These are phyloP conservation scores for Chlamydomonas urium DNA, from an alignment of 139 green algal genomes.

Conservation along the genomic window DNA sequence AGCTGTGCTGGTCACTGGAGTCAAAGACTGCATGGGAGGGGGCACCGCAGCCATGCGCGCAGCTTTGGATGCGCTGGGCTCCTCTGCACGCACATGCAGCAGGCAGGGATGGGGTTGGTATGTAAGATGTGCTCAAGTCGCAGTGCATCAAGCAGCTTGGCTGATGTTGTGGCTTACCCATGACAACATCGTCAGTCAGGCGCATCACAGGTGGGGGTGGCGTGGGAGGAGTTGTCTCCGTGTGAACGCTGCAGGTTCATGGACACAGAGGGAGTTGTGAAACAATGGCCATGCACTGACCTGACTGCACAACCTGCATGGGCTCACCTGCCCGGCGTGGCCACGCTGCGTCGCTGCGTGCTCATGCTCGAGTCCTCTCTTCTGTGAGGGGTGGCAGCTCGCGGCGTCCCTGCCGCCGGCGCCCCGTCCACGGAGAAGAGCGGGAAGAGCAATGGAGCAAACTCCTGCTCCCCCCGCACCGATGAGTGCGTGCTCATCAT, in stretches of 20 bases:
- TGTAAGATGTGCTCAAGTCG: background rate
- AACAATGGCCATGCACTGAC: constrained; percentile 19
- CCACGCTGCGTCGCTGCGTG: constrained; percentile 22
- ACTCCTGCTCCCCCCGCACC: constrained; percentile 28
- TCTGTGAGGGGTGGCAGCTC: constrained; percentile 20
- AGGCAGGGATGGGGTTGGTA: background rate
- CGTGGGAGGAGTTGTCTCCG: constrained; percentile 27
- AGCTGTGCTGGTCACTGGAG: background rate
- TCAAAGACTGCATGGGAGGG: constrained; percentile 9
- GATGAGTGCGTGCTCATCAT: background rate
- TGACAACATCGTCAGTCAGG: constrained; percentile 34
- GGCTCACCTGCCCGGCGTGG: constrained; percentile 29
- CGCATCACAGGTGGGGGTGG: constrained; percentile 19
- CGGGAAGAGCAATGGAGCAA: constrained; percentile 38
- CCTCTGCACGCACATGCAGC: background rate
- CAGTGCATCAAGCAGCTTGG: background rate
- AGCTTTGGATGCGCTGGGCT: constrained; percentile 7
- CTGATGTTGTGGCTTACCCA: constrained; percentile 23
- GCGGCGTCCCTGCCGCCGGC: constrained; percentile 15
- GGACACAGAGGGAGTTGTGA: background rate
- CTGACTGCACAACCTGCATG: no score
- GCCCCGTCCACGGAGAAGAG: constrained; percentile 18
- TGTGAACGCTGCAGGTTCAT: constrained; percentile 27
- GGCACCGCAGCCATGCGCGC: background rate
- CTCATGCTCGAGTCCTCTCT: constrained; percentile 19